Base-by-base conservation (phyloP, 305 asterid species). In the Striga hermonthica region DNA sequence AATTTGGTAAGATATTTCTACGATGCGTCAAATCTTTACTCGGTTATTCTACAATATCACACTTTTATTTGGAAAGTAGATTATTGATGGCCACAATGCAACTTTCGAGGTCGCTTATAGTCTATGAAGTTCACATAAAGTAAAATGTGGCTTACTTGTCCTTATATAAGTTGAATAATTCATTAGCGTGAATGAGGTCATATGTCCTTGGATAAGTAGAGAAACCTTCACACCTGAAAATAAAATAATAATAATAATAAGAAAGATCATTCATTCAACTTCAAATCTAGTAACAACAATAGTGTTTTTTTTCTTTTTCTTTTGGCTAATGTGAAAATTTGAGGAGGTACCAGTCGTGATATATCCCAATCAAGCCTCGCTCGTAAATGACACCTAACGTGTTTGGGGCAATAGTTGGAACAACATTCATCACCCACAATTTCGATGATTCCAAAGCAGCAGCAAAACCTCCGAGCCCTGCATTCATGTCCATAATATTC, bases 401-500 rank as follows among this genome's bases (percentile, higher is more conserved):
- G 60, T 79, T 82, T 49, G 77, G 76, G 65, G 96, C 88, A 67
- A 83, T 79, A 43, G 83, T 88, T 49, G 98, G 98, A 41, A 91
- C 94, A 34, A 80, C 95, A 40, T 88, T 91, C 98, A 91, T 91
- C 81, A 91, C 96, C 98, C 98, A 91, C 28, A 82, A 74, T 60
- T 79, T 88, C 4, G 93, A 68, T 43, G 96, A 91, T 22, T 84
- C 85, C 77, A 91, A 66, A 62, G 85, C 87, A 4, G 98, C 98
- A 3, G 98, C 95, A 66, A 91, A 88, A 54, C 98, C 85, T 70
- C 98, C 98, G 10, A 91, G 90, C 44, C 87, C 95, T 0, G 96
- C 94, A 78, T 88, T 91, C 98, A 86, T 91, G 71, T 91, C 98
- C 98, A 91, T 88, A 60, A 91, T 86, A 74, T 91, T 91, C 53